Percentiles rank a stretch among this genome's conserved stretches.
phyloP scores from a whole-genome alignment of 495 filamentous ascomycete genomes.

The Hyphodiscus hymeniophilus region DNA sequence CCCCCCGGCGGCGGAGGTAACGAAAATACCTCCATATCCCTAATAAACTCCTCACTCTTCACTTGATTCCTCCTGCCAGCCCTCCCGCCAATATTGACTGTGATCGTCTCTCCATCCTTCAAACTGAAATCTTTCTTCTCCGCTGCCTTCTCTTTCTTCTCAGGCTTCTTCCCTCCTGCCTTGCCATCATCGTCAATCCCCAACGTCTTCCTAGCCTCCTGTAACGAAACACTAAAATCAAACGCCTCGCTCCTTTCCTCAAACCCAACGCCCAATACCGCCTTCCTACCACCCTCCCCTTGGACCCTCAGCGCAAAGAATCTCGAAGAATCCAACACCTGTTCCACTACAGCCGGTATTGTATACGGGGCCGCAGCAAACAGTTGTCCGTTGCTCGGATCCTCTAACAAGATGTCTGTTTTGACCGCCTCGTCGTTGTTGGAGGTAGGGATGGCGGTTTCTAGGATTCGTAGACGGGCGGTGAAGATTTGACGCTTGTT shows the following conservation, averaged over 20 bases:
- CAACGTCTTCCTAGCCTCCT: constrained; percentile 57
- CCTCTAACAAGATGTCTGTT: constrained; percentile 68
- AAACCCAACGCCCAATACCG: constrained; percentile 73
- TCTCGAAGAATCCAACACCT: constrained; percentile 62
- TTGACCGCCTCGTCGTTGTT: constrained; percentile 45
- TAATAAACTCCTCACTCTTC: constrained; percentile 12
- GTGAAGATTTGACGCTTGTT: constrained; percentile 70
- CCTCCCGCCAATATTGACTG: constrained; percentile 56
- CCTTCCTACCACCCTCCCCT: constrained; percentile 58
- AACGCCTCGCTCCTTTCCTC: constrained; percentile 78
- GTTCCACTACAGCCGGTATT: constrained; percentile 48
- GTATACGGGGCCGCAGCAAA: constrained; percentile 77
- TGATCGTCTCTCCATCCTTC: constrained; percentile 81
- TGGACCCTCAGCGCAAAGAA: constrained; percentile 78
- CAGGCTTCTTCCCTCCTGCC: constrained; percentile 19
- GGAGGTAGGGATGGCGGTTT: constrained; percentile 49
- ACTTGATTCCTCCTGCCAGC: constrained; percentile 32
- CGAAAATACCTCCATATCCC: constrained; percentile 37
- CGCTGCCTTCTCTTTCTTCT: constrained; percentile 20
- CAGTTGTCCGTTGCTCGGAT: constrained; percentile 55
- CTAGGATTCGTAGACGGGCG: constrained; percentile 67
- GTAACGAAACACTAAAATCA: constrained; percentile 72
- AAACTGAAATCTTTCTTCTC: constrained; percentile 64
- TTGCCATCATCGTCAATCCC: constrained; percentile 27
- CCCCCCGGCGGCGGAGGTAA: constrained; percentile 39